phyloP scores from a whole-genome alignment of 257 asterid genomes.

The Plantago ovata region DNA sequence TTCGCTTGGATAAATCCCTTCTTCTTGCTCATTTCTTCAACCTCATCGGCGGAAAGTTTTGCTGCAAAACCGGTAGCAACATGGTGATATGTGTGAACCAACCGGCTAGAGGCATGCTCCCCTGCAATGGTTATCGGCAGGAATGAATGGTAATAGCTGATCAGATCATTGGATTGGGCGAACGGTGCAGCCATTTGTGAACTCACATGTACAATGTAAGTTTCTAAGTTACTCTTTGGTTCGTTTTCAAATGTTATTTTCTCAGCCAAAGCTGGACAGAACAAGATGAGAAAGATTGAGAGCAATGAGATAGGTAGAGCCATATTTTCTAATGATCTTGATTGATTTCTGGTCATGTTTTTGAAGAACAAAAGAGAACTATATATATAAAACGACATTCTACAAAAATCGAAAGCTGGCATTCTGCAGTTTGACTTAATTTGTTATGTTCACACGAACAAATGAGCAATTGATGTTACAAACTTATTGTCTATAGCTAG shows the following conservation, averaged over 20 bases:
- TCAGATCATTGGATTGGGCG: slow-evolving; percentile 15
- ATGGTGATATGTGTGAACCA: slow-evolving; percentile 20
- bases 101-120: slow-evolving; percentile 13
- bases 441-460: too few relatives aligned
- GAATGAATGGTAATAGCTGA: slow-evolving; percentile 27
- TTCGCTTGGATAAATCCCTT: slow-evolving; percentile 19
- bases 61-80: slow-evolving; percentile 25
- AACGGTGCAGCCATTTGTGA: slow-evolving; percentile 14
- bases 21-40: slow-evolving; percentile 18
- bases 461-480: background rate
- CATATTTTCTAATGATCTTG: slow-evolving; percentile 13
- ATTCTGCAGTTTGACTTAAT: too few relatives aligned
- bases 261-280: slow-evolving; percentile 16
- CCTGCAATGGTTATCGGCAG: slow-evolving; percentile 17
- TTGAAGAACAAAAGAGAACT: slow-evolving; percentile 2
- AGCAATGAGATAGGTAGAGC: slow-evolving; percentile 8
- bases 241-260: background rate
- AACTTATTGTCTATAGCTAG: too few relatives aligned
- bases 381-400: too few relatives aligned
- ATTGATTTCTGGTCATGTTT: slow-evolving; percentile 10
- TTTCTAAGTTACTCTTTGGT: slow-evolving; percentile 17
- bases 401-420: too few relatives aligned
- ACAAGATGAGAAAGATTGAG: background rate
- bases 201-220: slow-evolving; percentile 35
- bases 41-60: slow-evolving; percentile 5